These are phyloP conservation scores for Zygoascus ofunaensis DNA, from an alignment of 805 yeast genomes.

Conservation along the genomic window DNA sequence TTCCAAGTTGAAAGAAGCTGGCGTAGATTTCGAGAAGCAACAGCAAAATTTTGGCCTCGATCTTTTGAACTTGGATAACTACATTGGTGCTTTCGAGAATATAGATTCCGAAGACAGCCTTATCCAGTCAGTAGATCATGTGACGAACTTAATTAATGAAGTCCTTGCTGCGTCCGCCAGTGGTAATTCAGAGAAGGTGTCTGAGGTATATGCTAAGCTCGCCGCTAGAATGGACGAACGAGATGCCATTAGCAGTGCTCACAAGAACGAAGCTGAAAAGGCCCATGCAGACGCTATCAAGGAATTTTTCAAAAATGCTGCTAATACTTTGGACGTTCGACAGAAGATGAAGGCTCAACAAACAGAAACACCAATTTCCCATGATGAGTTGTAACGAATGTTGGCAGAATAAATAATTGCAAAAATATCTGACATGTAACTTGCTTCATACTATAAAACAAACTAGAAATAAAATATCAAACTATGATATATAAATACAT, in stretches of 20 bases:
- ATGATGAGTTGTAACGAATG: background rate
- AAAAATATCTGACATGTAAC: too few relatives aligned
- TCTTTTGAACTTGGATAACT: background rate
- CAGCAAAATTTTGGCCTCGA: background rate
- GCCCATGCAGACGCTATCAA: background rate
- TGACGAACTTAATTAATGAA: background rate
- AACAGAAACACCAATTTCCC: background rate
- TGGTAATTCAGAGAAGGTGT: background rate
- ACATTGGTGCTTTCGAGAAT: background rate
- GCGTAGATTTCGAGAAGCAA: background rate
- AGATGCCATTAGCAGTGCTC: background rate
- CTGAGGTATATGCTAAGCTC: background rate
- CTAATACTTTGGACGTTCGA: background rate
- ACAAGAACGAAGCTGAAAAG: conserved; percentile 1
- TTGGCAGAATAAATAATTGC: background rate
- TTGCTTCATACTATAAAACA: too few relatives aligned
- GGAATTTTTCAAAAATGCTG: background rate
- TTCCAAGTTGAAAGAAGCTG: background rate
- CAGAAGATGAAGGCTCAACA: background rate
- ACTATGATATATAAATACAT: too few relatives aligned
- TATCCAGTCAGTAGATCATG: background rate
- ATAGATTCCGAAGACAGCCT: background rate
- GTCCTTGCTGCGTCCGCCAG: background rate
- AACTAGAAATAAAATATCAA: too few relatives aligned
- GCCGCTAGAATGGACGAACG: background rate